Evolutionary conservation across 2,329 filamentous ascomycete genomes (phyloP), one percentile per base, ranked within the genome.

Genomic region (Colletotrichum kahawae): DNA sequence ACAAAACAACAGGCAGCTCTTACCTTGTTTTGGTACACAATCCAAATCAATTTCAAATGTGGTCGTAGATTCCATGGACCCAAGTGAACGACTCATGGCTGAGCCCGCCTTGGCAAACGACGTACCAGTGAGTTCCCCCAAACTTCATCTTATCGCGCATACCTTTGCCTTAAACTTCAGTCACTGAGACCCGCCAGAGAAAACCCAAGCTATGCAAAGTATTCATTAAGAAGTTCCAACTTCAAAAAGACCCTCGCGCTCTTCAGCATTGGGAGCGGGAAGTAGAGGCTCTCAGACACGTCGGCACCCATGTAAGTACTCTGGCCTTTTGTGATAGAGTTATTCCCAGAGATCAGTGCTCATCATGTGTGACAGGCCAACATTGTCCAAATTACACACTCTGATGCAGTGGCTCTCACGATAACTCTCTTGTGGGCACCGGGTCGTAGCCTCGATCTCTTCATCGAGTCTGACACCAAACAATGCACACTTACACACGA

Each of bases 71-170:
- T 51, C 10, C 10, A 51, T 51, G 43, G n/a, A 51, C 10, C 6
- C 5, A 13, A 51, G 0, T 3, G 12, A 13, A 51, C 43, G n/a
- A 21, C n/a, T 1, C 2, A 10, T 51, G 1, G n/a, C 43, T 4
- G 43, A 51, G 5, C 10, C 43, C 43, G 21, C 43, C n/a, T 51
- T 21, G 43, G 3, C 6, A 13, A 21, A 51, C 18, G 43, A 21
- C 3, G n/a, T 51, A 51, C 10, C 43, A 51, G 43, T 51, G 6
- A 51, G n/a, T 21, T 51, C 1, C 10, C 43, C 10, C 43, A 21
- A 7, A 13, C 10, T 13, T 4, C 10, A 6, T 0, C 0, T 7
- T 4, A 51, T 13, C 43, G 43, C 43, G 2, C n/a, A 51, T 7
- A 21, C 18, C 43, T 51, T 48, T 7, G 2, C 10, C 43, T 21